phyloP scores from a whole-genome alignment of 2,329 filamentous ascomycete species.

The Lasiodiplodia sp. region DNA sequence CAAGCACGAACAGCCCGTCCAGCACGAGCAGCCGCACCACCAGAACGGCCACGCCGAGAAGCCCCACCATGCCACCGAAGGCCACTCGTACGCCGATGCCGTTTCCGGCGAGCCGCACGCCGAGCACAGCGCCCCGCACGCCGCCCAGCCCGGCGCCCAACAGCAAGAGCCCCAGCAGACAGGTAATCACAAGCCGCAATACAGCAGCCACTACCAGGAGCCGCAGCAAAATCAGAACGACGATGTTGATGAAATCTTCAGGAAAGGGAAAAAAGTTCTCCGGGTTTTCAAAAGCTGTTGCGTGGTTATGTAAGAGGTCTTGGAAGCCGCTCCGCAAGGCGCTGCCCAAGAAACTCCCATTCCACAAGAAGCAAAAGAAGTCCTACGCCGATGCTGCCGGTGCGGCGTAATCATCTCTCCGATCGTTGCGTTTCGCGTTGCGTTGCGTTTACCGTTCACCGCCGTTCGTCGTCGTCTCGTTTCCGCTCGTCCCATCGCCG shows the following conservation, averaged over 20 bases:
- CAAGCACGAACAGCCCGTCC: slow-evolving; percentile 27
- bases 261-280: slow-evolving; percentile 66
- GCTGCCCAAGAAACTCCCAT: slow-evolving; percentile 7
- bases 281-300: slow-evolving; percentile 74
- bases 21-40: slow-evolving; percentile 19
- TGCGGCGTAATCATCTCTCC: background rate
- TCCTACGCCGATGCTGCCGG: slow-evolving; percentile 14
- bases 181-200: slow-evolving; percentile 52
- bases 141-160: slow-evolving; percentile 42
- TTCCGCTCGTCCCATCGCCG: slow-evolving; percentile 1
- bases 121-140: background rate
- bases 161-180: slow-evolving; percentile 57
- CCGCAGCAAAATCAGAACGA: slow-evolving; percentile 57
- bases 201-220: slow-evolving; percentile 21
- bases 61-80: slow-evolving; percentile 3
- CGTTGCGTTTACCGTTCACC: background rate
- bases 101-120: slow-evolving; percentile 4
- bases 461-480: slow-evolving; percentile 6
- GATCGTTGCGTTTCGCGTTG: slow-evolving; percentile 1
- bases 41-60: slow-evolving; percentile 4
- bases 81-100: background rate
- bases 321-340: slow-evolving; percentile 15
- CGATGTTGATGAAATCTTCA: slow-evolving; percentile 66
- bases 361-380: slow-evolving; percentile 10
- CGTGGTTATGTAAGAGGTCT: slow-evolving; percentile 69